phyloP scores from a whole-genome alignment of 306 rosid genomes.

The Abrus precatorius region DNA sequence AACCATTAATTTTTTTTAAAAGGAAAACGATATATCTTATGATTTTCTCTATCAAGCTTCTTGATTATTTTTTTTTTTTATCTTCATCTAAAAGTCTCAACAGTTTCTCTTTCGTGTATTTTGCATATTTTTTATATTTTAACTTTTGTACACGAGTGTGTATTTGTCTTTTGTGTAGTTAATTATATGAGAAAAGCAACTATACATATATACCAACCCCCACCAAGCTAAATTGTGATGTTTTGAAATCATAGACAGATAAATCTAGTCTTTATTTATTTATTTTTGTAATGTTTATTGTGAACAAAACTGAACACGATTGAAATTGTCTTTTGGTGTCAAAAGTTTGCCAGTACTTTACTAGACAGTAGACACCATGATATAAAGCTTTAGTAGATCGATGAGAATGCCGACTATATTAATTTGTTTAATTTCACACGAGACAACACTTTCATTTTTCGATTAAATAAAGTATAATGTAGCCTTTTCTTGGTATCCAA shows the following conservation, averaged over 20 bases:
- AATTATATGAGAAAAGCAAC: neutral
- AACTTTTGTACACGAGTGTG: neutral
- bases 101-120: neutral
- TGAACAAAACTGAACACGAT: neutral
- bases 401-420: slow-evolving; percentile 29
- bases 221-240: neutral
- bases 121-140: neutral
- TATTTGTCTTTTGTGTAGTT: neutral
- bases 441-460: slow-evolving; percentile 40
- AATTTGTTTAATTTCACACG: slow-evolving; percentile 26
- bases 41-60: neutral
- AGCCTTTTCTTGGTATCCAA: slow-evolving; percentile 25
- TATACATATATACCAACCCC: neutral
- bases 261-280: neutral
- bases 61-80: neutral
- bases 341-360: slow-evolving; percentile 47
- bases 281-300: neutral
- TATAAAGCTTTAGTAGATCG: slow-evolving; percentile 5
- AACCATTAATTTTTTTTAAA: neutral
- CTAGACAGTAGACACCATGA: slow-evolving; percentile 31
- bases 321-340: slow-evolving; percentile 12
- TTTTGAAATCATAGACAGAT: neutral
- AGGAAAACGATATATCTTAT: neutral
- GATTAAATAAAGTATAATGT: neutral
- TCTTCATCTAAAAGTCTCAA: neutral